These are phyloP conservation scores for Grigorovia humatica DNA, from an alignment of 805 yeast species.

Conservation along the genomic window DNA sequence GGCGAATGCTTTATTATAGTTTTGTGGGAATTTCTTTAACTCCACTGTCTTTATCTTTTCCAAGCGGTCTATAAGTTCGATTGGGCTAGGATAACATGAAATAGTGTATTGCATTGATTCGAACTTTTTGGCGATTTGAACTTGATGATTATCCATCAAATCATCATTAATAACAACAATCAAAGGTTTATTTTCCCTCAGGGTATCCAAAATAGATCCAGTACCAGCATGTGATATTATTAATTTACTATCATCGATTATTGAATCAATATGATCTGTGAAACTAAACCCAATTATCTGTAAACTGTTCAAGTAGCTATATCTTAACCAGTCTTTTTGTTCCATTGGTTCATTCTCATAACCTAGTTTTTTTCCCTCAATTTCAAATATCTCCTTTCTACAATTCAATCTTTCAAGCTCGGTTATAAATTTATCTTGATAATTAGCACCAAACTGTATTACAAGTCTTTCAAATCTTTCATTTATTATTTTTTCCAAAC, in stretches of 20 bases:
- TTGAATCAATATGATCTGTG: conserved; percentile 7
- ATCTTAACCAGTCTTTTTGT: neutral
- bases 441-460: conserved; percentile 48
- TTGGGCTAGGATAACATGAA: conserved; percentile 13
- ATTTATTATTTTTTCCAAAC: conserved; percentile 29
- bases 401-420: too few relatives aligned
- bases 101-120: conserved; percentile 24
- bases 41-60: conserved; percentile 1
- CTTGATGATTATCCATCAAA: conserved; percentile 84
- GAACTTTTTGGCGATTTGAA: conserved; percentile 59
- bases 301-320: neutral
- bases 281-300: conserved; percentile 9
- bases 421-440: conserved; percentile 10
- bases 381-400: neutral
- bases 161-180: conserved; percentile 60
- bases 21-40: conserved; percentile 8
- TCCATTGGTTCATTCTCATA: neutral
- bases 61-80: neutral
- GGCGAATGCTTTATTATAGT: conserved; percentile 12
- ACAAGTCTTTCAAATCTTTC: conserved; percentile 34
- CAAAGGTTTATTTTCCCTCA: conserved; percentile 45
- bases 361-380: neutral
- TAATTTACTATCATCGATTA: conserved; percentile 28
- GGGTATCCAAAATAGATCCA: conserved; percentile 78
- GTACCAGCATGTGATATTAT: conserved; percentile 88